Base-by-base conservation (phyloP, 345 rosid genomes). In the Noccaea bulbosa region DNA sequence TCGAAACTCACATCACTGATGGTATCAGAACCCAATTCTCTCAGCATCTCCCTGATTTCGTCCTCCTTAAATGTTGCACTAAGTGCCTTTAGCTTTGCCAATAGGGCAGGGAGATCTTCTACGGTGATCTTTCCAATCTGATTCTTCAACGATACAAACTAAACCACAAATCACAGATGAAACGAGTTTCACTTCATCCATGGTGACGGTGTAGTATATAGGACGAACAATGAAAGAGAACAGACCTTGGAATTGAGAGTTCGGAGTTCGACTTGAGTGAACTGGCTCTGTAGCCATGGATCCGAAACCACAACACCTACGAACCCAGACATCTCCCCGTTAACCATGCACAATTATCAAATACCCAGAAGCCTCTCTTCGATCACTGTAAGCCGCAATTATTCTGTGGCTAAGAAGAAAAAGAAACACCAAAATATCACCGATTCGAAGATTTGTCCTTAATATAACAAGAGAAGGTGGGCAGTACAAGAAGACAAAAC, bases 251-350 rank as follows among this genome's bases (percentile, higher is more conserved):
- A 73, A 54, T 81, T 79, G 62, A 93, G 96, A 81, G 89, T 80
- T 12, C 90, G 96, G 77, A 93, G 96, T 75, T 91, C 97, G 15
- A 87, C 89, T 81, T 93, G 97, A 1, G 91, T 88, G 76, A 90
- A 90, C 74, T 90, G 95, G 72, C 91, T 84, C 79, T 90, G 93
- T 39, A 90, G 84, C 95, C 79, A 82, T 70, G 84, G 90, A 81
- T 93, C 98, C 1, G 97, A 86, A 51, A 88, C 83, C n/a, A 80
- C 72, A 76, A 90, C 88, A 50, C 93, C 93, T 32, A 70, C 76
- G 30, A 69, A 86, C 65, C 89, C 81, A 22, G 98, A 87, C 98
- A 93, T 93, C 67, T 81, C 56, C 60, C 53, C 68, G 72, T 27
- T 59, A 30, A 30, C 37, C 24, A 22, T 22, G 2, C 22, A 57